A percentile compares a stretch with the other conserved stretches of the same genome.
Conservation (phyloP, 2,329 filamentous ascomycete genomes). For the Escovopsis sp. region DNA sequence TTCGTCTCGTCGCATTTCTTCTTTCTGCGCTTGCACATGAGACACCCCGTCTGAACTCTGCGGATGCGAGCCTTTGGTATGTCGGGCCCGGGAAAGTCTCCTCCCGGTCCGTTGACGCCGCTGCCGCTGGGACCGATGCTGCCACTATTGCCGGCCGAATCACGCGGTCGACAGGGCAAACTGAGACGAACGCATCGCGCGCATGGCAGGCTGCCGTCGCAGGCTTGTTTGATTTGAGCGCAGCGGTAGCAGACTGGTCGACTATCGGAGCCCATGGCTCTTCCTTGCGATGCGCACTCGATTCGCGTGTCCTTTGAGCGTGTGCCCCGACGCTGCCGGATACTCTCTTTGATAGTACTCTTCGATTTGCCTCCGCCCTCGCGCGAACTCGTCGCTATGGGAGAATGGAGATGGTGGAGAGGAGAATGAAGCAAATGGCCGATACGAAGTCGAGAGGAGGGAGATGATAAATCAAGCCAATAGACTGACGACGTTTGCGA, state of each 20-base stretch:
- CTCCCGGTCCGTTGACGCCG: too few species aligned
- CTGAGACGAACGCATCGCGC: slow-evolving; percentile 19
- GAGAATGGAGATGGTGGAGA: too few species aligned
- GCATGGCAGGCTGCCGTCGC: slow-evolving; percentile 19
- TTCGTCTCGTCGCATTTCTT: slow-evolving; percentile 34
- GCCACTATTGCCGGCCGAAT: slow-evolving; percentile 7
- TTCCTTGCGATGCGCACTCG: too few species aligned
- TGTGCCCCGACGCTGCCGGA: too few species aligned
- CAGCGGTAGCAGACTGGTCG: slow-evolving; percentile 20
- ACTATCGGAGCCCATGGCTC: slow-evolving; percentile 14
- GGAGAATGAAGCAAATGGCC: too few species aligned
- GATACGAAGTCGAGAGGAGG: too few species aligned
- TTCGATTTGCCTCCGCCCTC: too few species aligned
- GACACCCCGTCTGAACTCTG: slow-evolving; percentile 24
- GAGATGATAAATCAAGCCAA: too few species aligned
- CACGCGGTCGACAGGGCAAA: slow-evolving; percentile 17
- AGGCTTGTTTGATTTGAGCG: slow-evolving; percentile 22
- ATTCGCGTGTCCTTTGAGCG: too few species aligned
- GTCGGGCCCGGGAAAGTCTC: slow-evolving; percentile 2
- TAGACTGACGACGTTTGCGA: too few species aligned
- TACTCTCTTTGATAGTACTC: too few species aligned
- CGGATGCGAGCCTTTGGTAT: slow-evolving; percentile 19
- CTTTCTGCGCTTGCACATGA: slow-evolving; percentile 30
- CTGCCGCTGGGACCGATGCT: background rate
- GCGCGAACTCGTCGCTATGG: too few species aligned